Base-by-base conservation (phyloP, 2,329 filamentous ascomycete genomes). In the Fusarium foetens region DNA sequence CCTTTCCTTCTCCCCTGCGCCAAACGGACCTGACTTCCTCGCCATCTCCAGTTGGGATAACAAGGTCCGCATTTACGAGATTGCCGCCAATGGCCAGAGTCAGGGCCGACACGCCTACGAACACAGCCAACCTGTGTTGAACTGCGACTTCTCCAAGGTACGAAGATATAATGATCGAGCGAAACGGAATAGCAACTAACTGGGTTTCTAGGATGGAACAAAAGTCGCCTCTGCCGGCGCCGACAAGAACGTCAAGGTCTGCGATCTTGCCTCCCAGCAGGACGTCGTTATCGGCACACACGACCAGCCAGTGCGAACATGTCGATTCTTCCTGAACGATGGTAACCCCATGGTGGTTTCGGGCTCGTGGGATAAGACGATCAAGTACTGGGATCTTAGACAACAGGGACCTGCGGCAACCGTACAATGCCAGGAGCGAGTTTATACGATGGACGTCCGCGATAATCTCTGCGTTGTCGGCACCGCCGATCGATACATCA, bases 11-110 rank as follows among this genome's bases (percentile, higher is more conserved):
- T 95, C 92, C 19, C 90, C 92, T 78, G 86, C 78, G 78, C 84
- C 69, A 78, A 86, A 80, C 78, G 81, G 77, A 49, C 80, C 81
- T 78, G 94, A 98, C 77, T 93, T 97, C 80, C 87, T 99, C 23
- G 94, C 95, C 29, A 93, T 98, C 39, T 86, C 94, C 52, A 97
- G 94, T 77, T 99, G 96, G 96, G 96, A 99, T 84, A 97, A 97
- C 86, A 97, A 97, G 82, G 94, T 98, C 71, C 92, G 95, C 79
- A 95, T 99, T 80, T 99, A 98, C 84, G 94, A 98, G 82, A 94
- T 98, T 80, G 90, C 92, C 73, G 84, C 83, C 63, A 90, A 90
- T 74, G 94, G 94, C 46, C 89, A 93, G 79, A 95, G 93, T 78
- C 90, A 94, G 80, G 94, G 94, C 54, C 95, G 95, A 79, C 94